phyloP scores from a whole-genome alignment of 1,139 yeast species.

The Meyerozyma sp. region DNA sequence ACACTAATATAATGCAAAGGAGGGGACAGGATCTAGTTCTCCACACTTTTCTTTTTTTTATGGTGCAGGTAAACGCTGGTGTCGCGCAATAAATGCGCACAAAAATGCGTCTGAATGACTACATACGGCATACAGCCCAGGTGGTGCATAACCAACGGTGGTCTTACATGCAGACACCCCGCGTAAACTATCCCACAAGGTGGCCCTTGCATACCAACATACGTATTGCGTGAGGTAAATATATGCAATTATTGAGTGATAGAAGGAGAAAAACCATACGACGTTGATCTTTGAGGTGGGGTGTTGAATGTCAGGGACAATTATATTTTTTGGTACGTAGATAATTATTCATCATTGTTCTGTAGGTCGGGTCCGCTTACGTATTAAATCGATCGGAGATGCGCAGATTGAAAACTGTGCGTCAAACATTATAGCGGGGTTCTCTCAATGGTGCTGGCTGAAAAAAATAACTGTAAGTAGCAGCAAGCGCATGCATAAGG shows the following conservation, averaged over 20 bases:
- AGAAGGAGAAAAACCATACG: no score
- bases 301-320: no score
- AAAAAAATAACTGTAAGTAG: neutral
- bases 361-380: no score
- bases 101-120: neutral
- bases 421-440: neutral
- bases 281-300: no score
- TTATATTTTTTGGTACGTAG: no score
- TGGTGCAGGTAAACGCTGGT: neutral
- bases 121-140: neutral
- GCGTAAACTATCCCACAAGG: neutral
- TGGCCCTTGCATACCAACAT: neutral
- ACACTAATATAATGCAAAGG: neutral
- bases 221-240: neutral
- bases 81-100: slow-evolving; percentile 1
- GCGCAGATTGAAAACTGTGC: neutral
- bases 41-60: slow-evolving; percentile 1
- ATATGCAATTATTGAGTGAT: neutral
- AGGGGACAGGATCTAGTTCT: neutral
- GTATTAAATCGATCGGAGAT: no score
- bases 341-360: no score
- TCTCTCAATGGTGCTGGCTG: neutral
- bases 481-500: neutral
- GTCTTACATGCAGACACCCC: neutral
- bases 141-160: neutral